Base-by-base conservation (phyloP, 2,329 filamentous ascomycete species). In the Arachnopeziza araneosa region DNA sequence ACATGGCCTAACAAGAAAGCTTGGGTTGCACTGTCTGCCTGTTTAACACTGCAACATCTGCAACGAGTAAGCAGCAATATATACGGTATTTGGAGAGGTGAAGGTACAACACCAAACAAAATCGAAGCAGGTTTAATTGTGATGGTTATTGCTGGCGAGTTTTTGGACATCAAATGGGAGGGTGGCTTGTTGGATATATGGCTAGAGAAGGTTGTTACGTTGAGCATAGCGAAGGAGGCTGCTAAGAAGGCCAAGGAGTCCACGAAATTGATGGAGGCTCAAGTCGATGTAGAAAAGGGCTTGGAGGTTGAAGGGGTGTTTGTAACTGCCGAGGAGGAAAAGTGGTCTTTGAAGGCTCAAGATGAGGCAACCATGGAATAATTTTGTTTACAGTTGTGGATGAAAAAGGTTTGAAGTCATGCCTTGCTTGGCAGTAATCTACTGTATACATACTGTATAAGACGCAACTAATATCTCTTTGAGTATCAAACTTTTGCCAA, bases 101-200 rank as follows among this genome's bases (percentile, higher is more conserved):
- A 52, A 32, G 51, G 2, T 50, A 59, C 50, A 60, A 60, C 26
- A 59, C 51, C 8, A 56, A 54, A 48, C 17, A 62, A 58, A 57
- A 44, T 60, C 9, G 60, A 62, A 57, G 56, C 50, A n/a, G 52
- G 4, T 1, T 50, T 60, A 22, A 32, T 59, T 52, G 36, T 58
- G 23, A 19, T 54, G 17, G 58, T 64, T 12, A 49, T 64, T 23
- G 2, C 57, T 12, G 26, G 44, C 5, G 55, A 64, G 50, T 24
- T 54, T 44, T 52, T 36, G 26, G 60, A 58, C 2, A 53, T 44
- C 50, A 57, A 54, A 23, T 64, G 62, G 62, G 62, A 64, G 50
- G 30, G 23, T 9, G 62, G 58, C 0, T 26, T 55, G 26, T 17
- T 64, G 7, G 56, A 60, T 52, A 52, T 22, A 10, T 64, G 58